phyloP scores from a whole-genome alignment of 345 rosid species.

The Citrus inodora region DNA sequence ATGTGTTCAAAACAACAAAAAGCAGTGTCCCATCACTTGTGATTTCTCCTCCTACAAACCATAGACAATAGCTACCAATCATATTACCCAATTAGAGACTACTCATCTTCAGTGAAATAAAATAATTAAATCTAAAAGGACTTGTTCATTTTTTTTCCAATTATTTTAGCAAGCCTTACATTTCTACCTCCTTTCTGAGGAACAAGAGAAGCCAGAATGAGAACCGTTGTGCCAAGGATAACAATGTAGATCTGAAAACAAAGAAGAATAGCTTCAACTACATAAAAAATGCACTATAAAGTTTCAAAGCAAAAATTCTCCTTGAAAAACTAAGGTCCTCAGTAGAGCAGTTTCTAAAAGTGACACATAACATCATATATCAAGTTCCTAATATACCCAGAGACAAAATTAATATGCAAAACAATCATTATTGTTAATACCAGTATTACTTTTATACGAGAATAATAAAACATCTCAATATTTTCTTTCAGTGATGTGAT shows the following conservation, averaged over 20 bases:
- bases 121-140: neutral
- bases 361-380: no score
- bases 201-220: slow-evolving; percentile 87
- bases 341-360: no score
- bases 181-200: slow-evolving; percentile 99
- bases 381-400: neutral
- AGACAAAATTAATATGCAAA: neutral
- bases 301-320: neutral
- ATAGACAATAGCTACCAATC: neutral
- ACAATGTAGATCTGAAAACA: slow-evolving; percentile 95
- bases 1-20: slow-evolving; percentile 93
- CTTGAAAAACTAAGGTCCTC: no score
- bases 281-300: slow-evolving; percentile 22
- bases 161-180: slow-evolving; percentile 40
- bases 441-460: neutral
- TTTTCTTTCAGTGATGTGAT: neutral
- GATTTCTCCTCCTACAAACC: slow-evolving; percentile 84
- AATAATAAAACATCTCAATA: neutral
- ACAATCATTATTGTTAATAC: neutral
- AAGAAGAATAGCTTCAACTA: slow-evolving; percentile 80
- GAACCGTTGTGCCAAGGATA: slow-evolving; percentile 89
- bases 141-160: neutral
- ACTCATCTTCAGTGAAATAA: neutral
- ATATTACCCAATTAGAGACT: neutral
- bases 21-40: slow-evolving; percentile 80